Base-by-base conservation (phyloP, 2,329 filamentous ascomycete genomes). In the Emydomyces testavorans region DNA sequence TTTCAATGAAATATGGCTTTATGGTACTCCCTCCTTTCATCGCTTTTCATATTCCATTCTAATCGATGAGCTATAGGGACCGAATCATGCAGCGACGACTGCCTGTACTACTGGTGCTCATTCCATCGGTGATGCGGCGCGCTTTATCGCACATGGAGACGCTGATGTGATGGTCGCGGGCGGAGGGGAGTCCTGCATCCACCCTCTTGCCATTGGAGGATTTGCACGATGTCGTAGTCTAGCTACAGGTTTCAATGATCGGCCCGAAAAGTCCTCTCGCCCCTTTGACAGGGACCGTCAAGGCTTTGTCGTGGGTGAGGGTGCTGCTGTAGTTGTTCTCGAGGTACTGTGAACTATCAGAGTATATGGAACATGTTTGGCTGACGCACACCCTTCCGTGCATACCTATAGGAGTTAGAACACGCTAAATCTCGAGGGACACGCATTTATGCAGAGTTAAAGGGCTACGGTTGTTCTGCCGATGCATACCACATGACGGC, bases 141-240 rank as follows among this genome's bases (percentile, higher is more conserved):
- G 90, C 15, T 86, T 95, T 62, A 90, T 98, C 52, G 78, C 83
- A n/a, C 82, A 81, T 60, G 89, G 88, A 5, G 90, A 96, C 62
- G 90, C 90, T 38, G 77, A 94, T 63, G 83, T 96, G 47, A 96
- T 98, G 88, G 69, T 98, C 6, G 88, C 92, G n/a, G 92, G 92
- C 35, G 90, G 90, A 23, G 80, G 90, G 6, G 92, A 98, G 66
- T 88, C 90, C 0, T 98, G 92, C 63, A 90, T 98, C 48, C 90
- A 98, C 61, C 92, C 92, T 7, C 74, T 98, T 36, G 85, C 90
- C 1, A 83, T 96, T 56, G 86, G 89, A 5, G 92, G 90, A 5
- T 98, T 98, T 60, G 83, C 87, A 20, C 77, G 88, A 52, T 87
- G 89, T 1, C 78, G 90, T 50, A 95, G 89, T 45, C 71, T 98